Base-by-base conservation (phyloP, 257 asterid species). In the Solanum medicagineum region DNA sequence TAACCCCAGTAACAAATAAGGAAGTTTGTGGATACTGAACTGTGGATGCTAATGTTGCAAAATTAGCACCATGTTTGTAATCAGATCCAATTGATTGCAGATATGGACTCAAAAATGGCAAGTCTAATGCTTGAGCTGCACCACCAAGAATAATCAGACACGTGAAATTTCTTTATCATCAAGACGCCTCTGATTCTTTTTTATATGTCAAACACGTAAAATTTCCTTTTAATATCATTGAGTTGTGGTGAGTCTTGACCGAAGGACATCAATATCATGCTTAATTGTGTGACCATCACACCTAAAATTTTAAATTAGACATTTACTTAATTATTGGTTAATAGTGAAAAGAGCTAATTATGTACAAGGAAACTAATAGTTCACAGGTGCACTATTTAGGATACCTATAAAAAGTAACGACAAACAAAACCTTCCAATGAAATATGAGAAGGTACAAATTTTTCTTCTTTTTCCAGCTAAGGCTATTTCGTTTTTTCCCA, bases 81-180 rank as follows among this genome's bases (percentile, higher is more conserved):
- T 94, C 94, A 13, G 98, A 94, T 60, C 97, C 97, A 66, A 91
- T 87, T 54, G 97, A 91, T 66, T 90, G 88, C 57, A 94, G 87
- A 86, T 93, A 94, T 81, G 98, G 98, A 86, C 94, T 92, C 75
- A 92, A 51, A 74, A 89, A 94, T 68, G 97, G 95, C 85, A 92
- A 54, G 68, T 93, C 93, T 16, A 93, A 65, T 19, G 87, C 97
- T 87, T 89, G 94, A 87, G 98, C 98, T 95, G 91, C 92, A 88
- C 83, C 8, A 32, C 20, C n/a, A 49, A 13, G 62, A 51, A 51
- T 55, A 7, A 51, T 26, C 0, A 16, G 36, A 32, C 36, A 32
- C 36, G 36, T 32, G 36, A 32, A 32, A 32, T 32, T 32, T 32
- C 36, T 32, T 2, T 32, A 32, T 32, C 36, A 32, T 32, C 36